Evolutionary conservation across 345 rosid genomes (phyloP), one percentile per base, ranked within the genome.

Genomic region (Ailanthus altissimus): DNA sequence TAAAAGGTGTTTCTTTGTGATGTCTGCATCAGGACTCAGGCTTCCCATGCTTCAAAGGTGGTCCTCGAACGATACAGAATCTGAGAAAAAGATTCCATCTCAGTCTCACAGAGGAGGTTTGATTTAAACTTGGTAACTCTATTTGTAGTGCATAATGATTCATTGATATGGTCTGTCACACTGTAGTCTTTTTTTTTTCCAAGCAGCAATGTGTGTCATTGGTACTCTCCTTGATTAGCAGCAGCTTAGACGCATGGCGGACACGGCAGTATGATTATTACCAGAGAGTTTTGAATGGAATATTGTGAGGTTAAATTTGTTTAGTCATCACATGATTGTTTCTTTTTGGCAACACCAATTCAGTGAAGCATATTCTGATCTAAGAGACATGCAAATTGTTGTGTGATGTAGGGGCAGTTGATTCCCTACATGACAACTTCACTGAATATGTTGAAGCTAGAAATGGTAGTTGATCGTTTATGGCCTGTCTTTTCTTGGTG

Each of bases 241-340:
- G 94, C 86, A 97, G 98, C 85, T 83, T 97, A 86, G 99, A 97
- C 89, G 99, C 99, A 25, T 97, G 99, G 99, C 86, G 99, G 78
- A 94, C 98, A 23, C 88, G 99, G 57, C 99, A 97, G 50, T 97
- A 97, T 67, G 99, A 97, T 83, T 97, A 97, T 82, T 97, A 97
- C 83, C 99, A 97, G 83, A 89, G 90, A 79, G 98, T 97, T 56
- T 83, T 97, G 84, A 97, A 97, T 85, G 99, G 99, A 75, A 97
- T 97, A 79, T 84, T 97, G 84, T 94, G 93, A 92, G 75, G 58
- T 78, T 78, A 28, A 72, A 77, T 67, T 73, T 58, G 61, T 62
- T 61, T 69, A 76, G 71, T 81, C 57, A 38, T 64, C 25, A 14
- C 69, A 28, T 69, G 67, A 58, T 74, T 62, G 60, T 68, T 61